These are phyloP conservation scores for Neonectria neomacrospora DNA, from an alignment of 2,329 filamentous ascomycete genomes.

Conservation along the genomic window DNA sequence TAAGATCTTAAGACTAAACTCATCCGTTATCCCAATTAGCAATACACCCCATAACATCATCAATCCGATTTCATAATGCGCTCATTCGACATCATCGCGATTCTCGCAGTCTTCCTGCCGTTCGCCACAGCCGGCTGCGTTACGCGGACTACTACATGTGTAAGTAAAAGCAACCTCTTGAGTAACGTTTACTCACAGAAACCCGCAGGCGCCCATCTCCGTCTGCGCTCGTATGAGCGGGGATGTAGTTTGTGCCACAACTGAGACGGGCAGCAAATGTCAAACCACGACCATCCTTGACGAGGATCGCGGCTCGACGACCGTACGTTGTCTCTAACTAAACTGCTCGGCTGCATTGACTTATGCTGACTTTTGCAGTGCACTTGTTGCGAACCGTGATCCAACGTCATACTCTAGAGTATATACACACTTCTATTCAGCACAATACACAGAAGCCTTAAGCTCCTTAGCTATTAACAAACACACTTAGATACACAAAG, in stretches of 20 bases:
- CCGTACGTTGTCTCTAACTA: constrained; percentile 1
- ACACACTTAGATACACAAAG: neutral
- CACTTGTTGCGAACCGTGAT: neutral
- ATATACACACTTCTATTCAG: too few relatives aligned
- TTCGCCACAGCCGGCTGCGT: neutral
- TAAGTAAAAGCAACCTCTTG: constrained; percentile 5
- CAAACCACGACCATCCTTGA: neutral
- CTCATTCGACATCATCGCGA: neutral
- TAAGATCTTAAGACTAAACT: neutral
- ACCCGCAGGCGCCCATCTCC: constrained; percentile 62
- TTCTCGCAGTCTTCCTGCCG: constrained; percentile 8
- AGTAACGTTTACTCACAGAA: constrained; percentile 7
- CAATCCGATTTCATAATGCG: constrained; percentile 1
- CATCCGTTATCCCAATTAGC: neutral
- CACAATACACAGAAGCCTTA: too few relatives aligned
- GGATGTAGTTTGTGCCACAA: constrained; percentile 63
- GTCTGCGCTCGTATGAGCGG: constrained; percentile 85
- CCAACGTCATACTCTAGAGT: too few relatives aligned
- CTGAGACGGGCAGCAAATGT: neutral
- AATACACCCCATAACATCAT: neutral
- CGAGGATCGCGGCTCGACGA: neutral
- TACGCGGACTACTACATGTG: neutral
- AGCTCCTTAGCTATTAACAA: neutral
- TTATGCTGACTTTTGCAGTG: neutral
- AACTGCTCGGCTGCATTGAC: neutral